Evolutionary conservation across 139 green algal species (phyloP), one percentile per base, ranked within the genome.

Genomic region (Trebouxia sp.): DNA sequence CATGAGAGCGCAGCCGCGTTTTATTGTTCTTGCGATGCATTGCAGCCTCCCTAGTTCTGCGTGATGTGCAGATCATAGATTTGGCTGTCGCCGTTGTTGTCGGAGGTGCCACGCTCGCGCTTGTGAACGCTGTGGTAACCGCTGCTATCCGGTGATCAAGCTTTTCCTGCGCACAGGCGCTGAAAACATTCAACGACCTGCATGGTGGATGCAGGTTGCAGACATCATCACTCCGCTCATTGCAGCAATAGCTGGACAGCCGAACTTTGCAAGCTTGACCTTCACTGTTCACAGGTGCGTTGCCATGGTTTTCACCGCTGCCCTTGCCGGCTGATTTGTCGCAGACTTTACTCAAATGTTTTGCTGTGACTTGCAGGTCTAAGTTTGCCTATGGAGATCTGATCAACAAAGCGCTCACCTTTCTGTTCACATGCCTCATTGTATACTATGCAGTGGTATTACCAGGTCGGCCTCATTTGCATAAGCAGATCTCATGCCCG

Each of bases 181-280:
- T n/a, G n/a, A n/a, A n/a, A n/a, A n/a, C n/a, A n/a, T n/a, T n/a
- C n/a, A n/a, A n/a, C n/a, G n/a, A n/a, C n/a, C n/a, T n/a, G n/a
- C n/a, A n/a, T n/a, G n/a, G n/a, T n/a, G n/a, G n/a, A n/a, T n/a
- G 62, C 32, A 72, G 62, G 62, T 72, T n/a, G 62, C 62, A 72
- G 62, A 72, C 62, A 72, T 72, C 62, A 72, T 72, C 62, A 72
- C 62, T n/a, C 62, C 62, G 3, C 35, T 72, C 12, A 72, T 72
- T 10, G 62, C 62, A 30, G 62, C 62, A 6, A 45, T 72, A 72
- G 62, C 62, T 45, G 62, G 62, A 12, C 62, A 72, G 62, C 62
- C 62, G 43, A 72, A 72, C 35, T 72, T 72, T 72, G 62, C 62
- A 17, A 72, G 5, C 14, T 17, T 72, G 32, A 45, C 62, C 1